Evolutionary conservation across 1,284 basidiomycete species (phyloP).

Genomic region (Puccinia hordei): DNA sequence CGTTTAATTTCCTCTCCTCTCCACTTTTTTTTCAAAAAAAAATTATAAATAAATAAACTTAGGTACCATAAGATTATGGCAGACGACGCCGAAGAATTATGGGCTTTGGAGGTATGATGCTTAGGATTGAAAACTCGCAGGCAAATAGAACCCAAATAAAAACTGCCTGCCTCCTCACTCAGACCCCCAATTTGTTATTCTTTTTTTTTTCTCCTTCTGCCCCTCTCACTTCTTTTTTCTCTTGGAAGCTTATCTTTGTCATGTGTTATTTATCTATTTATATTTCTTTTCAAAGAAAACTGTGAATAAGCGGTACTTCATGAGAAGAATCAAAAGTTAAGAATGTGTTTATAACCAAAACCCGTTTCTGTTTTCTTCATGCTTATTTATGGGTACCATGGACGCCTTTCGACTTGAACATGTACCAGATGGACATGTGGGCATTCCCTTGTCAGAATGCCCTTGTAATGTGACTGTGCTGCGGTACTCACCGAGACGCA

Average conservation of each 20-base stretch:
- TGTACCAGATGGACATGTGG: no score
- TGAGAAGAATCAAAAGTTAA: not conserved
- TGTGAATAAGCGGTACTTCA: not conserved
- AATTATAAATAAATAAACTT: not conserved
- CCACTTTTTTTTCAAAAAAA: not conserved
- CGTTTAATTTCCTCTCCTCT: no score
- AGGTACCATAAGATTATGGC: slow-evolving; percentile 47
- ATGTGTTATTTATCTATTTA: not conserved
- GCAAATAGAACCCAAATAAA: not conserved
- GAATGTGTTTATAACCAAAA: not conserved
- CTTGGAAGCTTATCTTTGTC: not conserved
- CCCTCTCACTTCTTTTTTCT: not conserved
- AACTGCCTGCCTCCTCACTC: not conserved
- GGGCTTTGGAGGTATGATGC: slow-evolving; percentile 48
- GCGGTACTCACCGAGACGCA: no score
- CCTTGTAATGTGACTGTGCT: no score
- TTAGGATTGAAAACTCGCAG: not conserved
- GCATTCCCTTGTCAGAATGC: no score
- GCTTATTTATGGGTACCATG: no score
- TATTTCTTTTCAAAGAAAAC: not conserved
- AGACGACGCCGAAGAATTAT: slow-evolving; percentile 48
- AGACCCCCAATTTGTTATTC: not conserved
- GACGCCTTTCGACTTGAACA: no score
- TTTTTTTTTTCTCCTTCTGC: not conserved
- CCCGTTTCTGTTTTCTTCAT: not conserved